Evolutionary conservation across 257 asterid genomes (phyloP), one percentile per base, ranked within the genome.

Genomic region (Fraxinus anomala): DNA sequence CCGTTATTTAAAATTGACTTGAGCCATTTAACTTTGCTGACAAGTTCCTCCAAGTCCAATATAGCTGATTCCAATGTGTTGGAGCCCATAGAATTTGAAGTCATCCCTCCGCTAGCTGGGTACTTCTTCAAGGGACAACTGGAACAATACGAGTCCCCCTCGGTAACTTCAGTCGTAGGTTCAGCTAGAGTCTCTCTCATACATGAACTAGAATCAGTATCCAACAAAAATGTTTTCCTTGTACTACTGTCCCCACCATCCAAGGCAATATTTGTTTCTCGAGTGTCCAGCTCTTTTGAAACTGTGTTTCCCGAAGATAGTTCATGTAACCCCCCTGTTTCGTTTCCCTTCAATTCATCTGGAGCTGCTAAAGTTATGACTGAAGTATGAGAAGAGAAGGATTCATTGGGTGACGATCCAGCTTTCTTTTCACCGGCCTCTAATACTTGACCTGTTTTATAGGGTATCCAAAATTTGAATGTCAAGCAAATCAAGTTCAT

Each of bases 11-110:
- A 31, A 44, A 83, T 69, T 12, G 14, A 67, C 79, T 80, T 79
- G 4, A 89, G 86, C 88, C 85, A 83, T 74, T 87, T 89, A 49
- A 86, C 80, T 81, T 83, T 86, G 80, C 82, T 85, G 24, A 83
- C 6, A 42, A 31, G 86, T 33, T 83, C 87, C 76, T 85, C 88
- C 84, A 89, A 74, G 70, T 80, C 90, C 83, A 81, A 4, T 51
- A 88, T 67, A 1, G 88, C 51, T 12, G 87, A 87, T 74, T 85
- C 89, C 9, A 79, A 6, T 1, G 85, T 71, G 68, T 77, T 72
- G 2, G 76, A 59, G 21, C 36, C 26, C 14, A 13, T 26, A 11
- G 83, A 78, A 44, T 79, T 34, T 16, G 66, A 74, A 28, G 65
- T n/a, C 4, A 4, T 16, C 51, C 61, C 82, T 71, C 16, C 75